Evolutionary conservation across 495 filamentous ascomycete species (phyloP).

Genomic region (Penicillium steckii): DNA sequence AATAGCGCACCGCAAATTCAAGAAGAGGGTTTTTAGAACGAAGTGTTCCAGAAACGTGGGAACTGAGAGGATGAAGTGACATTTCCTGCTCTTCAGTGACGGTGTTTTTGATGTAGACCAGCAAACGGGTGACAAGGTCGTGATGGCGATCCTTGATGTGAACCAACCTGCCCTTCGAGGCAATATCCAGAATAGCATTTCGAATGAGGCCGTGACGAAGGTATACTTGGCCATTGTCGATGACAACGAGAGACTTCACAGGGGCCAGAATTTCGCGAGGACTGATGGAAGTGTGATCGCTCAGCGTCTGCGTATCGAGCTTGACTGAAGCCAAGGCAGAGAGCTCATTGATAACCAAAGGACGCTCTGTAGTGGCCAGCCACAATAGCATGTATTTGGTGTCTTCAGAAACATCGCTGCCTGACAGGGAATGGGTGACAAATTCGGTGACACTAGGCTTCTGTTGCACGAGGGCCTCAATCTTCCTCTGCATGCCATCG

Average conservation of each 20-base stretch:
- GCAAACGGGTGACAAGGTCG: slow-evolving; percentile 30
- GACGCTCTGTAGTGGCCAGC: slow-evolving; percentile 34
- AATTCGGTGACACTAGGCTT: slow-evolving; percentile 30
- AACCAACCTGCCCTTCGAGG: slow-evolving; percentile 26
- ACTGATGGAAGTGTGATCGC: slow-evolving; percentile 21
- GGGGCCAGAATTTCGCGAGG: slow-evolving; percentile 22
- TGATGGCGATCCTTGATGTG: slow-evolving; percentile 32
- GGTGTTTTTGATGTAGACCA: slow-evolving; percentile 30
- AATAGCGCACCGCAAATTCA: slow-evolving; percentile 39
- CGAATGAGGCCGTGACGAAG: slow-evolving; percentile 35
- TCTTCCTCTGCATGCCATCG: slow-evolving; percentile 21
- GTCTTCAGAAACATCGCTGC: slow-evolving; percentile 25
- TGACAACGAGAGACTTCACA: slow-evolving; percentile 27
- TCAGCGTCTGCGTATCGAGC: slow-evolving; percentile 27
- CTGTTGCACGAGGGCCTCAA: slow-evolving; percentile 22
- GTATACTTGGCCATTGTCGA: slow-evolving; percentile 33
- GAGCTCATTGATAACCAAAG: slow-evolving; percentile 28
- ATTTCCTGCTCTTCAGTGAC: slow-evolving; percentile 29
- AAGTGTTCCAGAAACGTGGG: slow-evolving; percentile 14
- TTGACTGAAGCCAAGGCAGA: slow-evolving; percentile 27
- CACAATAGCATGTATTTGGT: slow-evolving; percentile 28
- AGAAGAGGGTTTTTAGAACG: slow-evolving; percentile 31
- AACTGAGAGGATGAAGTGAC: slow-evolving; percentile 24
- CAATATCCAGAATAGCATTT: slow-evolving; percentile 26
- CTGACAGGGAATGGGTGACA: slow-evolving; percentile 21